These are phyloP conservation scores for Cyphellophora attinorum DNA, from an alignment of 2,329 filamentous ascomycete genomes.

Conservation along the genomic window DNA sequence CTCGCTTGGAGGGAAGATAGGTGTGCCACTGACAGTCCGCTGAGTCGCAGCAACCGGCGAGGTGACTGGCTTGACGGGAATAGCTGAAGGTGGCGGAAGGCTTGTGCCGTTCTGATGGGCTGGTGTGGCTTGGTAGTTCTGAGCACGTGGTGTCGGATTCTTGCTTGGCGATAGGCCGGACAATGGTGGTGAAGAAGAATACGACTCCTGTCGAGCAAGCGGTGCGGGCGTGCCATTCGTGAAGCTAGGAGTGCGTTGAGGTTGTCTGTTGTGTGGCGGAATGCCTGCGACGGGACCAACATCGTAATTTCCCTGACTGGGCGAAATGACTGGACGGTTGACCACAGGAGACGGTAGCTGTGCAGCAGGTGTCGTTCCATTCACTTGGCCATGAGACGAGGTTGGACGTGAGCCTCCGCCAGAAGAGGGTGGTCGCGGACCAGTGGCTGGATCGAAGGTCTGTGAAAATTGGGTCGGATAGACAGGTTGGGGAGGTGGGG, in stretches of 20 bases:
- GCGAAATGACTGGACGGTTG: slow-evolving; percentile 38
- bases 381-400: slow-evolving; percentile 30
- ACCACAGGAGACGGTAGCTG: slow-evolving; percentile 30
- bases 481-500: too few species aligned
- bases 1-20: slow-evolving; percentile 17
- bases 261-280: slow-evolving; percentile 27
- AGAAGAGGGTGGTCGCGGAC: slow-evolving; percentile 22
- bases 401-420: slow-evolving; percentile 17
- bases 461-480: slow-evolving; percentile 24
- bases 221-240: slow-evolving; percentile 11
- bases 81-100: slow-evolving; percentile 22
- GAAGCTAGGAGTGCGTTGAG: slow-evolving; percentile 6
- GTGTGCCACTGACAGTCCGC: slow-evolving; percentile 15
- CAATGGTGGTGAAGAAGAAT: slow-evolving; percentile 23
- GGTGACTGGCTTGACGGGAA: slow-evolving; percentile 9
- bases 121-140: too few species aligned
- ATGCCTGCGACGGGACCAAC: slow-evolving; percentile 35
- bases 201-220: slow-evolving; percentile 19
- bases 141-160: slow-evolving; percentile 26
- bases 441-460: slow-evolving; percentile 11
- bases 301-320: slow-evolving; percentile 40
- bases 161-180: slow-evolving; percentile 39
- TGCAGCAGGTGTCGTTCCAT: slow-evolving; percentile 16
- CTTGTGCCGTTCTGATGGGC: too few species aligned
- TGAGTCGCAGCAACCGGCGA: slow-evolving; percentile 6